Evolutionary conservation across 2,329 filamentous ascomycete genomes (phyloP), one percentile per base, ranked within the genome.

Genomic region (Coleophoma crateriformis): DNA sequence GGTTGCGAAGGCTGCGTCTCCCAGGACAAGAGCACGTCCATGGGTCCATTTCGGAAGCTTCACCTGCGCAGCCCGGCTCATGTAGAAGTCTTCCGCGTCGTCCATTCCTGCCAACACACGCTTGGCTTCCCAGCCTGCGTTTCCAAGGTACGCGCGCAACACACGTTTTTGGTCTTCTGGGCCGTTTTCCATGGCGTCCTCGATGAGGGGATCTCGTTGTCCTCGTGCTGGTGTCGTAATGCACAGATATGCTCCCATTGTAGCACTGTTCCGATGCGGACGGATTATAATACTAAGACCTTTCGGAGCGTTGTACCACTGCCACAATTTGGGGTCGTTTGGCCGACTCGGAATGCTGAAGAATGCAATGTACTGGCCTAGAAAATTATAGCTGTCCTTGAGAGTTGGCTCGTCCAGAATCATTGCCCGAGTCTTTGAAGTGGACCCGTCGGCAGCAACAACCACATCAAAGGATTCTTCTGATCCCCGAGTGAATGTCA

Each of bases 401-500:
- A 41, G 34, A 41, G 46, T 20, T 32, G 32, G 3, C n/a, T 35
- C 27, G 33, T 44, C 63, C 2, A 73, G 54, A 52, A 75, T 68
- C 45, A 67, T 64, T 44, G 60, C 67, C 14, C 77, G 67, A 3
- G 70, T 72, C n/a, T 66, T 69, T 1, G 77, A 81, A 4, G 69
- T 64, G 42, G 75, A 68, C 0, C 79, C 79, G 48, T 82, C 78
- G 5, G 77, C 76, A 7, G 72, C 76, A 33, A 81, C 71, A 1
- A 82, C 51, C 0, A 81, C 58, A 55, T 81, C 77, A 45, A 68
- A 81, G 0, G 52, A 58, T 6, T 68, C 67, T 0, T 55, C 62
- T 13, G 60, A 58, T 3, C 73, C 74, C 47, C 76, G 64, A 2
- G 64, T 64, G 47, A 81, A 69, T 1, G 51, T 48, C 0, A 72